phyloP scores from a whole-genome alignment of 2,329 filamentous ascomycete genomes.

The Pseudogymnoascus sp. region DNA sequence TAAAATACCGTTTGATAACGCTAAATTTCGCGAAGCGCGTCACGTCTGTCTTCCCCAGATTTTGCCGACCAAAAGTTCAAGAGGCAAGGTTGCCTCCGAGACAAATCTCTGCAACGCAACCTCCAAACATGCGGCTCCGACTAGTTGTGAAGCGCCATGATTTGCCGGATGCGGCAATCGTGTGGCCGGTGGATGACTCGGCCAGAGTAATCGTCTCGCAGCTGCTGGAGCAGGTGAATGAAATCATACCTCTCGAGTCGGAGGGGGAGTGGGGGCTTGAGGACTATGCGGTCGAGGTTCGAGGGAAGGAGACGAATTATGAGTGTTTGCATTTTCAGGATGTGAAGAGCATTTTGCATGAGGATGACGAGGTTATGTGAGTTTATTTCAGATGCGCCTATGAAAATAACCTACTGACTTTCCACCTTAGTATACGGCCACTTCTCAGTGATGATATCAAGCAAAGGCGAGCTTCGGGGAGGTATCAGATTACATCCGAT shows the following conservation, averaged over 20 bases:
- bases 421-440: conserved; percentile 59
- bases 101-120: background rate
- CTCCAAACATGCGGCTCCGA: conserved; percentile 57
- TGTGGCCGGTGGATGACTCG: conserved; percentile 58
- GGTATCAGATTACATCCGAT: conserved; percentile 71
- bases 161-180: conserved; percentile 62
- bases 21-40: conserved; percentile 6
- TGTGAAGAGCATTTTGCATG: conserved; percentile 61
- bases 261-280: conserved; percentile 72
- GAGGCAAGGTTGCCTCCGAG: background rate
- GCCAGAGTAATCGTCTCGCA: conserved; percentile 64
- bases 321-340: conserved; percentile 83
- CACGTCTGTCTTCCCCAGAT: background rate
- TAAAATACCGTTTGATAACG: background rate
- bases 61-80: background rate
- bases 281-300: conserved; percentile 78
- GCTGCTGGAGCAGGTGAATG: conserved; percentile 71
- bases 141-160: conserved; percentile 65
- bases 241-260: conserved; percentile 73
- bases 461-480: conserved; percentile 64
- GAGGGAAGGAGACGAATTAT: conserved; percentile 52
- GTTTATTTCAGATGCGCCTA: conserved; percentile 30
- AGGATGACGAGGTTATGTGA: conserved; percentile 77
- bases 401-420: background rate
- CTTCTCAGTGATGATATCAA: conserved; percentile 68